A percentile compares a stretch with the other conserved stretches of the same genome.
phyloP scores from a whole-genome alignment of 2,329 filamentous ascomycete genomes.

The Grosmannia serpens region DNA sequence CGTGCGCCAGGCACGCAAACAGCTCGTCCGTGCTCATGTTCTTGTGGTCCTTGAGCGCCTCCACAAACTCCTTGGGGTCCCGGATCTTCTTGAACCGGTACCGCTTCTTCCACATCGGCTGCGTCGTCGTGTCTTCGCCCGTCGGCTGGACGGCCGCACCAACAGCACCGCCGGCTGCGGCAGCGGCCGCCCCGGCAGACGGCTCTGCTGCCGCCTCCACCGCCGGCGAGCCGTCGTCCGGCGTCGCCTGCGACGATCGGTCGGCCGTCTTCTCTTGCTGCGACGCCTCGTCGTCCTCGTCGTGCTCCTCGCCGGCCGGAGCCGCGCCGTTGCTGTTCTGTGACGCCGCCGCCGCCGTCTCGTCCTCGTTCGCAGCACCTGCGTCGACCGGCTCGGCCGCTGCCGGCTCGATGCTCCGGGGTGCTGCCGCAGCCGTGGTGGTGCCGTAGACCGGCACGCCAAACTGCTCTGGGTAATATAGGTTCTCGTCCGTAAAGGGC shows the following conservation, averaged over 20 bases:
- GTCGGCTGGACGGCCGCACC: background rate
- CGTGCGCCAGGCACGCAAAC: slow-evolving; percentile 29
- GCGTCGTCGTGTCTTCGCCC: slow-evolving; percentile 1
- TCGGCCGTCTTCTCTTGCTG: slow-evolving; percentile 8
- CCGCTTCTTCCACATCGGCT: slow-evolving; percentile 20
- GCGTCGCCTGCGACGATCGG: background rate
- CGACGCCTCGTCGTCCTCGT: background rate
- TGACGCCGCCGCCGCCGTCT: background rate
- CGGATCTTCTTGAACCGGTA: slow-evolving; percentile 40
- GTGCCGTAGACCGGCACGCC: slow-evolving; percentile 2
- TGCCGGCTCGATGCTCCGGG: background rate
- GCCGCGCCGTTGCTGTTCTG: background rate
- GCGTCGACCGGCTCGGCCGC: background rate
- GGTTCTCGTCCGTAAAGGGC: slow-evolving; percentile 8
- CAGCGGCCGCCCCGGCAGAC: background rate
- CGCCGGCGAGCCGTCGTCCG: background rate
- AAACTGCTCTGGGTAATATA: slow-evolving; percentile 12
- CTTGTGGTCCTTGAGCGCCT: slow-evolving; percentile 37
- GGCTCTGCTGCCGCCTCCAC: background rate
- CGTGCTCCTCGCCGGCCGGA: background rate
- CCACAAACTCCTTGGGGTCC: slow-evolving; percentile 35
- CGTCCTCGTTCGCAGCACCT: background rate
- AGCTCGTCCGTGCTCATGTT: slow-evolving; percentile 35
- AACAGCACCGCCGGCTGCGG: background rate
- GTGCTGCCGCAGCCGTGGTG: background rate